Conservation (phyloP, 495 filamentous ascomycete genomes). For the Trypethelium eluteriae region DNA sequence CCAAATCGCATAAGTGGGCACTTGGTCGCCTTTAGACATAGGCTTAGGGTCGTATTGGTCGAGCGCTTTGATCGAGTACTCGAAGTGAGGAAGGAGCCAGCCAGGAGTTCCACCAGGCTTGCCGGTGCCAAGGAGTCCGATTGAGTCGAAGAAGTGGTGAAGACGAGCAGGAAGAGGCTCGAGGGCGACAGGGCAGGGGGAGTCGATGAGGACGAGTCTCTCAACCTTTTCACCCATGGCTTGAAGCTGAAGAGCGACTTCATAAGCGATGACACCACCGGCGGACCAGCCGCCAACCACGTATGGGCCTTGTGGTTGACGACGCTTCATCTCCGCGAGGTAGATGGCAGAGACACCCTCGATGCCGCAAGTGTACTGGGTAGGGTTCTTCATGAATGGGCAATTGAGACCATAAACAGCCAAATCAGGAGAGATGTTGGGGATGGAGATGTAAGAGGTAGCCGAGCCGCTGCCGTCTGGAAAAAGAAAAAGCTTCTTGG, state of each 20-base stretch:
- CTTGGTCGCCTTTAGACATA: constrained; percentile 43
- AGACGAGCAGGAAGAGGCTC: constrained; percentile 70
- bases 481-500: constrained; percentile 62
- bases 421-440: constrained; percentile 46
- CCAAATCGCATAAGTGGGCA: constrained; percentile 67
- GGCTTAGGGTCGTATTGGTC: constrained; percentile 62
- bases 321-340: constrained; percentile 59
- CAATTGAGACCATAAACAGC: constrained; percentile 58
- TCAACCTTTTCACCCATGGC: constrained; percentile 62
- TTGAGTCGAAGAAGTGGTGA: constrained; percentile 69
- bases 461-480: constrained; percentile 71
- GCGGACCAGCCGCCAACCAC: constrained; percentile 72
- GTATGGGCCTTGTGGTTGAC: constrained; percentile 67
- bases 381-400: constrained; percentile 57
- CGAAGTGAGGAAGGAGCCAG: constrained; percentile 84
- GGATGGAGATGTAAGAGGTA: constrained; percentile 55
- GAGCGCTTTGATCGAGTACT: constrained; percentile 64
- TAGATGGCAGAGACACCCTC: constrained; percentile 52
- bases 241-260: constrained; percentile 65
- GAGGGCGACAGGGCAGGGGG: constrained; percentile 68
- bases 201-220: constrained; percentile 72
- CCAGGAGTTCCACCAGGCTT: constrained; percentile 55
- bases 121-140: constrained; percentile 70
- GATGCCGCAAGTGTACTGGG: constrained; percentile 48
- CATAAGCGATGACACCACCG: constrained; percentile 82